Evolutionary conservation across 2,329 filamentous ascomycete genomes (phyloP).

Genomic region (Teratosphaeria viscida): DNA sequence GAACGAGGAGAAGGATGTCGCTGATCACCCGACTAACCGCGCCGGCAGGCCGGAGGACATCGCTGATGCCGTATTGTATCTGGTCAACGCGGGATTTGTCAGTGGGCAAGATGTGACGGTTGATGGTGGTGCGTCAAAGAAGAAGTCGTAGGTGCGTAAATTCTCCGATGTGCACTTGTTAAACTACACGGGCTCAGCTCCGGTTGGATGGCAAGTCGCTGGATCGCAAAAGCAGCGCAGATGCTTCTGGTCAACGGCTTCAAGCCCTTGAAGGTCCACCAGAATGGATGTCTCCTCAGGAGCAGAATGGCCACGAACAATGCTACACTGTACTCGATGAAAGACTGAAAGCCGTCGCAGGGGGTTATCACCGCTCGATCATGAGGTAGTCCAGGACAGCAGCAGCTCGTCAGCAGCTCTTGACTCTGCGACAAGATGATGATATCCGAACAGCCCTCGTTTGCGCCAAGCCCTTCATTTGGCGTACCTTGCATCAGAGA

Average conservation of each 20-base stretch:
- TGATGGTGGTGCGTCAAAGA: background rate
- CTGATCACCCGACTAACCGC: slow-evolving; percentile 39
- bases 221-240: background rate
- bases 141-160: background rate
- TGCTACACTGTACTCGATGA: background rate
- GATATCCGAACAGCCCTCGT: background rate
- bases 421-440: background rate
- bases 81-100: slow-evolving; percentile 7
- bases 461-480: background rate
- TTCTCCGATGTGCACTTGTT: background rate
- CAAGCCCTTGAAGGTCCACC: too few relatives aligned
- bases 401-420: background rate
- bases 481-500: background rate
- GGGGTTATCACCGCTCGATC: too few relatives aligned
- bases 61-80: slow-evolving; percentile 30
- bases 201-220: background rate
- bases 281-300: too few relatives aligned
- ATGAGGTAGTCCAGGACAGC: background rate
- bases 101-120: background rate
- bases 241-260: too few relatives aligned
- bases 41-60: slow-evolving; percentile 40
- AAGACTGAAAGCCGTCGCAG: background rate
- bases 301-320: too few relatives aligned
- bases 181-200: background rate
- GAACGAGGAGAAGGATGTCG: slow-evolving; percentile 30